Percentiles rank a stretch among this genome's conserved stretches.
Conservation (phyloP, 2,329 filamentous ascomycete genomes). For the Didymella arachidicola region DNA sequence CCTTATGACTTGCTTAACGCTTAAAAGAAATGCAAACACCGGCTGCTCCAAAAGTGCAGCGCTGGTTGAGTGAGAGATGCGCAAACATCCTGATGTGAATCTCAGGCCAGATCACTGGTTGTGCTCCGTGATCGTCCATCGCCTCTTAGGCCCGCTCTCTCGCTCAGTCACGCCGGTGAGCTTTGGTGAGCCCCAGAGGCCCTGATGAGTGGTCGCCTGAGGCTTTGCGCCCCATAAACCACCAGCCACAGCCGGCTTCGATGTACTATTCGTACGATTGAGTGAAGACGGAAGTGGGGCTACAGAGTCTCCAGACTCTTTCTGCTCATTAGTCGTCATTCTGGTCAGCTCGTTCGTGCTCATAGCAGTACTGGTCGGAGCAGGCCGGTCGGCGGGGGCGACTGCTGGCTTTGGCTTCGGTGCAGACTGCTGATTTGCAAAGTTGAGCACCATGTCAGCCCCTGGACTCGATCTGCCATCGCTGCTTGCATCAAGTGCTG, state of each 20-base stretch:
- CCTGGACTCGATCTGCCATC: constrained; percentile 37
- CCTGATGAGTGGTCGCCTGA: constrained; percentile 36
- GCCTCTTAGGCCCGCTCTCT: constrained; percentile 51
- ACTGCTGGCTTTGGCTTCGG: constrained; percentile 19
- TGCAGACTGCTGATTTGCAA: constrained; percentile 37
- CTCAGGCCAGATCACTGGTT: constrained; percentile 27
- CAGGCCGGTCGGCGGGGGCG: constrained; percentile 13
- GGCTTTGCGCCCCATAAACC: constrained; percentile 41
- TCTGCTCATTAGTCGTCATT: constrained; percentile 38
- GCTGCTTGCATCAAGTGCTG: constrained; percentile 26
- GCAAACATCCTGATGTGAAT: background rate
- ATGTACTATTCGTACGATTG: constrained; percentile 27
- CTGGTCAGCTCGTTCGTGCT: constrained; percentile 17
- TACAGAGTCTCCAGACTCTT: constrained; percentile 42
- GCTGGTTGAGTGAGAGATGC: background rate
- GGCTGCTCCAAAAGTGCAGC: background rate
- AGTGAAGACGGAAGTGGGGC: constrained; percentile 38
- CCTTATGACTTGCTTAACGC: constrained; percentile 12
- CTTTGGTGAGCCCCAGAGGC: constrained; percentile 55
- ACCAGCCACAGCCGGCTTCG: constrained; percentile 11
- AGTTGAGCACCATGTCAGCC: constrained; percentile 47
- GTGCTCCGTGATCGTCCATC: constrained; percentile 54
- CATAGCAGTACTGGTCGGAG: constrained; percentile 17
- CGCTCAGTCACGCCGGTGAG: constrained; percentile 48
- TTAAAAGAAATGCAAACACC: constrained; percentile 5